These are phyloP conservation scores for Arxiozyma bovina DNA, from an alignment of 1,139 yeast species.

Conservation along the genomic window DNA sequence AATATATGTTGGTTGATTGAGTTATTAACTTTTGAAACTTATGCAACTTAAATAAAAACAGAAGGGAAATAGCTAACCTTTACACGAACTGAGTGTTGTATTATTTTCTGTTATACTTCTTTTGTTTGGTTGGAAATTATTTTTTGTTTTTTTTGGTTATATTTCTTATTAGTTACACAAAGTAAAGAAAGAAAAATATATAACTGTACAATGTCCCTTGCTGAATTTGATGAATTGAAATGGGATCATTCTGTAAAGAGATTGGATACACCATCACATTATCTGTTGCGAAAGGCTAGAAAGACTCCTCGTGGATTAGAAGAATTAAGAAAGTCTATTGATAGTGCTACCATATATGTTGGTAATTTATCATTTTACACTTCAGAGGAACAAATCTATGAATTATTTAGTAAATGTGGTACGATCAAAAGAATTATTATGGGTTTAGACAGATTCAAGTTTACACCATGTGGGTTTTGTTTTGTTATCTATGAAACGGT, in stretches of 20 bases:
- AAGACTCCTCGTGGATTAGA: constrained; percentile 40
- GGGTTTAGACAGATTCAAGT: constrained; percentile 85
- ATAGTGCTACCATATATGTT: constrained; percentile 70
- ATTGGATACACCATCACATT: constrained; percentile 69
- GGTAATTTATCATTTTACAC: constrained; percentile 83
- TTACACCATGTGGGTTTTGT: constrained; percentile 94
- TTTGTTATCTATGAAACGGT: constrained; percentile 68
- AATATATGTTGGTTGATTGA: neutral
- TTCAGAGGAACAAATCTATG: constrained; percentile 88
- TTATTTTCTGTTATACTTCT: neutral
- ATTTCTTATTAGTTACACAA: neutral
- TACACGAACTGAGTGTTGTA: neutral
- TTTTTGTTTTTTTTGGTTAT: too few relatives aligned
- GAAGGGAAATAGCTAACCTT: neutral
- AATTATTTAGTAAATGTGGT: constrained; percentile 74
- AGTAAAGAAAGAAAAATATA: neutral
- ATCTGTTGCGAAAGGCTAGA: constrained; percentile 66
- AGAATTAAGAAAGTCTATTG: constrained; percentile 54
- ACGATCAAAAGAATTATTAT: constrained; percentile 67
- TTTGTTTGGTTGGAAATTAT: too few relatives aligned
- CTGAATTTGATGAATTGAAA: constrained; percentile 35
- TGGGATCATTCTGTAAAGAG: constrained; percentile 50
- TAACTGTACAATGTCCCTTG: constrained; percentile 20
- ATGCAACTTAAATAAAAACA: neutral
- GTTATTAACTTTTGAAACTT: neutral